Percentiles rank a stretch among this genome's conserved stretches.
Conservation (phyloP, 257 asterid species). For the Eustoma russellianum region DNA sequence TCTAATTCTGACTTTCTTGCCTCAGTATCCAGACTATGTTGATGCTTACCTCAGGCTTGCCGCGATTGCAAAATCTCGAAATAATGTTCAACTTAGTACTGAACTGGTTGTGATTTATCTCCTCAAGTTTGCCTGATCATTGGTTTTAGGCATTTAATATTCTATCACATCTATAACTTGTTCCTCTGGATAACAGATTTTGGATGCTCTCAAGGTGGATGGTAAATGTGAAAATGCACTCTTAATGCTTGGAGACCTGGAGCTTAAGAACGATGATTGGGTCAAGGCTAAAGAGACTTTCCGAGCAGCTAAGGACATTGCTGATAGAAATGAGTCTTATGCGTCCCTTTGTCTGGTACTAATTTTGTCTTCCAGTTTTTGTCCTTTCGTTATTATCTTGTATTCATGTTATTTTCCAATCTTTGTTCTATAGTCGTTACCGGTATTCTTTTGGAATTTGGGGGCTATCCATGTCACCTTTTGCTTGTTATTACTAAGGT, state of each 20-base stretch:
- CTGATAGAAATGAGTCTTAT: constrained; percentile 77
- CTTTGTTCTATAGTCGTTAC: not conserved
- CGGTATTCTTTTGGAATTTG: too few species aligned
- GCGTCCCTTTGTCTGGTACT: constrained; percentile 94
- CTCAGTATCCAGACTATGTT: constrained; percentile 80
- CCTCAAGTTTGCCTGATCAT: constrained; percentile 7
- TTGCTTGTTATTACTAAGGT: constrained; percentile 14
- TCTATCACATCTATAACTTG: constrained; percentile 7
- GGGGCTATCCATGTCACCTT: not conserved
- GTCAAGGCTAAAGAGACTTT: constrained; percentile 98
- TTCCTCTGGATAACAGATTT: constrained; percentile 47
- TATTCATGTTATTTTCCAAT: not conserved
- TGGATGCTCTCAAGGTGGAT: constrained; percentile 77
- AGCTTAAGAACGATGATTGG: constrained; percentile 99
- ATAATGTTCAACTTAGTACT: constrained; percentile 67
- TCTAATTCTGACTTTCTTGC: constrained; percentile 16
- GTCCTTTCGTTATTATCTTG: not conserved
- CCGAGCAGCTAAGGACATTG: constrained; percentile 68
- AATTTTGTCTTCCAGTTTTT: constrained; percentile 5
- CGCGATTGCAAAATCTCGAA: constrained; percentile 87
- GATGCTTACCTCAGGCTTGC: constrained; percentile 97
- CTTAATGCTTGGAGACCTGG: constrained; percentile 95
- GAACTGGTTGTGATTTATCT: constrained; percentile 62
- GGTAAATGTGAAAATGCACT: constrained; percentile 89
- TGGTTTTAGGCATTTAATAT: constrained; percentile 3